Conservation (phyloP, 139 green algal genomes). For the Auxenochlorella pyrenoidosa region DNA sequence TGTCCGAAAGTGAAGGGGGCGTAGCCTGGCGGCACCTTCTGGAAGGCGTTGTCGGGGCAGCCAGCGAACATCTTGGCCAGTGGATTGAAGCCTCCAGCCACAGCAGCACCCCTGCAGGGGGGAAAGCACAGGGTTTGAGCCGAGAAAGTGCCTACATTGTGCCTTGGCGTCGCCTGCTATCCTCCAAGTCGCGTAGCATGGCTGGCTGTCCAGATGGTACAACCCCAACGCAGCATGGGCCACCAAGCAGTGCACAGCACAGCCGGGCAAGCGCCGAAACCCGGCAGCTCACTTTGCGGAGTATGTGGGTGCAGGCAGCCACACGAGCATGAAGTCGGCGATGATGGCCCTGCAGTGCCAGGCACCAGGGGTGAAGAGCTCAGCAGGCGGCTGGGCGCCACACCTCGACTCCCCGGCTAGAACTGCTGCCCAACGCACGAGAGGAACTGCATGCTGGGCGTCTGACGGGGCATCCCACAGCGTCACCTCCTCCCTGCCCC, state of each 20-base stretch:
- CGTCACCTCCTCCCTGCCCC: background rate
- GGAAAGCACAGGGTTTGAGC: background rate
- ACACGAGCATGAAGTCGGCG: conserved; percentile 99
- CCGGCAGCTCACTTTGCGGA: conserved; percentile 45
- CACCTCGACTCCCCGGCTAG: too few relatives aligned
- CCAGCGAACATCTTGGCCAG: conserved; percentile 72
- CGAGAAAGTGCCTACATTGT: background rate
- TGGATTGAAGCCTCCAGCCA: background rate
- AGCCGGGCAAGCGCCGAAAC: too few relatives aligned
- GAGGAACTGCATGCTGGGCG: background rate
- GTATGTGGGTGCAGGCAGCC: conserved; percentile 94
- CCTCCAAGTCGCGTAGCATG: too few relatives aligned
- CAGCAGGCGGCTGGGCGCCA: too few relatives aligned
- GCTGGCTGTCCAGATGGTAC: too few relatives aligned
- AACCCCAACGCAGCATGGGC: too few relatives aligned
- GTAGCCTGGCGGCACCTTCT: conserved; percentile 67
- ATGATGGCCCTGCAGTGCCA: conserved; percentile 79
- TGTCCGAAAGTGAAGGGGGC: conserved; percentile 81
- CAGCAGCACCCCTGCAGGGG: background rate
- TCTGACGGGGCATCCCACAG: background rate
- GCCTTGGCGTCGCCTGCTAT: too few relatives aligned
- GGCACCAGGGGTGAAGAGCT: background rate
- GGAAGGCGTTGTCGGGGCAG: conserved; percentile 98
- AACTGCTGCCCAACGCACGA: too few relatives aligned
- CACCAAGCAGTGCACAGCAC: too few relatives aligned